A percentile compares a stretch with the other conserved stretches of the same genome.
Conservation (phyloP, 352 stramenopile genomes). For the Saprolegnia parasitica region DNA sequence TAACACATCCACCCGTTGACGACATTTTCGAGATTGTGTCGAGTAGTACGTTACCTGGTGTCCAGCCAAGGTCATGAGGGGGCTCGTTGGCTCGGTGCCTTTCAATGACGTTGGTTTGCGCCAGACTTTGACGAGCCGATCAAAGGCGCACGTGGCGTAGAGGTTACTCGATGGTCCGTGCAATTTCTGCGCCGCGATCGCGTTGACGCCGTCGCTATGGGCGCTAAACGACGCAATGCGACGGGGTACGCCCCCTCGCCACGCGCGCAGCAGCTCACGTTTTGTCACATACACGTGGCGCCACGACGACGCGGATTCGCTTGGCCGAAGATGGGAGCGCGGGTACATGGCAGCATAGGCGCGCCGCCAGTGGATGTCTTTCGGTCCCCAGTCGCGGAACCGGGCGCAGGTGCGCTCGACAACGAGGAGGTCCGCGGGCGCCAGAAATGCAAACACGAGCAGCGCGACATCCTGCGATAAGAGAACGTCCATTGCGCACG, state of each 20-base stretch:
- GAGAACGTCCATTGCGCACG: background rate
- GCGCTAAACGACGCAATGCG: background rate
- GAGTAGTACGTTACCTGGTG: constrained; percentile 19
- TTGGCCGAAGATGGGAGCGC: background rate
- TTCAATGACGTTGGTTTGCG: constrained; percentile 7
- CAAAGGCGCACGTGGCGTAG: constrained; percentile 26
- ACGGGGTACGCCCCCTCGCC: background rate
- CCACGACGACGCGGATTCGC: constrained; percentile 9
- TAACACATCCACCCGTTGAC: constrained; percentile 22
- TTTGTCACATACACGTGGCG: constrained; percentile 21
- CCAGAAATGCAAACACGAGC: constrained; percentile 11
- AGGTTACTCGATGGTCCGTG: constrained; percentile 8
- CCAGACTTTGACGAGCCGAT: constrained; percentile 21
- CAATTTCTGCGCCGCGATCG: constrained; percentile 17
- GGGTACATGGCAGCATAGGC: constrained; percentile 13
- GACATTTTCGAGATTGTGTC: too few relatives aligned
- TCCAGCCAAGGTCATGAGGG: background rate
- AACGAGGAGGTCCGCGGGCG: constrained; percentile 7
- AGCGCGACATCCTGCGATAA: constrained; percentile 12
- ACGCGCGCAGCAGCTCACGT: constrained; percentile 1
- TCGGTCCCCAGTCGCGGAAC: background rate
- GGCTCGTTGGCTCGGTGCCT: background rate
- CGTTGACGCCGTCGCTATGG: constrained; percentile 17
- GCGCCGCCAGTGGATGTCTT: constrained; percentile 8
- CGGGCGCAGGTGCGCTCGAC: constrained; percentile 12